A percentile compares a stretch with the other conserved stretches of the same genome.
Conservation (phyloP, 495 filamentous ascomycete species). For the Patellaria atrata region DNA sequence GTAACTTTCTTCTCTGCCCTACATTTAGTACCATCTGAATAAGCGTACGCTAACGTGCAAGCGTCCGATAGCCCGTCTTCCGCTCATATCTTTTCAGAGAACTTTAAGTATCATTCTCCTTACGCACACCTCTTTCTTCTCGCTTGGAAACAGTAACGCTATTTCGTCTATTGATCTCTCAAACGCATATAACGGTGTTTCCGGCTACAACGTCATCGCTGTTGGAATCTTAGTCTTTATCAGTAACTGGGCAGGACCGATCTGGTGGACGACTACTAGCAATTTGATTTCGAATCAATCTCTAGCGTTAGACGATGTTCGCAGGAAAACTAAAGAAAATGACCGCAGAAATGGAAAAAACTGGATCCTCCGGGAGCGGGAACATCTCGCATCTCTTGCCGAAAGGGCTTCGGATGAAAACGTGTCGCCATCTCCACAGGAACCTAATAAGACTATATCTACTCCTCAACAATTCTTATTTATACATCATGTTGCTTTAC, state of each 20-base stretch:
- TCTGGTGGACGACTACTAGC: conserved; percentile 66
- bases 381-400: conserved; percentile 1
- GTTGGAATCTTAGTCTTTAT: conserved; percentile 69
- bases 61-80: conserved; percentile 27
- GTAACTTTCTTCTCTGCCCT: conserved; percentile 34
- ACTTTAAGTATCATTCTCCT: conserved; percentile 22
- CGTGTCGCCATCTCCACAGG: too few relatives aligned
- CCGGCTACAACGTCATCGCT: conserved; percentile 41
- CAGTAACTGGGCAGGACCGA: conserved; percentile 80
- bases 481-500: conserved; percentile 35
- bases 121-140: conserved; percentile 57
- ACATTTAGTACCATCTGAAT: too few relatives aligned
- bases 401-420: conserved; percentile 1
- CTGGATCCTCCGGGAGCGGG: conserved; percentile 8
- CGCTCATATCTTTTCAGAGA: conserved; percentile 11
- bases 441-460: too few relatives aligned
- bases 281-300: too few relatives aligned
- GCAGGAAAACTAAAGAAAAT: not conserved
- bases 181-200: conserved; percentile 32
- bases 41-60: conserved; percentile 61
- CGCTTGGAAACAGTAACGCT: conserved; percentile 80
- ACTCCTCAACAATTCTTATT: not conserved
- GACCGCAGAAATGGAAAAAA: conserved; percentile 5
- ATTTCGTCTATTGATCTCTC: conserved; percentile 61
- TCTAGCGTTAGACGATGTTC: conserved; percentile 21